Conservation (phyloP, 164 flowering plant genomes). For the Houttuynia cordata region DNA sequence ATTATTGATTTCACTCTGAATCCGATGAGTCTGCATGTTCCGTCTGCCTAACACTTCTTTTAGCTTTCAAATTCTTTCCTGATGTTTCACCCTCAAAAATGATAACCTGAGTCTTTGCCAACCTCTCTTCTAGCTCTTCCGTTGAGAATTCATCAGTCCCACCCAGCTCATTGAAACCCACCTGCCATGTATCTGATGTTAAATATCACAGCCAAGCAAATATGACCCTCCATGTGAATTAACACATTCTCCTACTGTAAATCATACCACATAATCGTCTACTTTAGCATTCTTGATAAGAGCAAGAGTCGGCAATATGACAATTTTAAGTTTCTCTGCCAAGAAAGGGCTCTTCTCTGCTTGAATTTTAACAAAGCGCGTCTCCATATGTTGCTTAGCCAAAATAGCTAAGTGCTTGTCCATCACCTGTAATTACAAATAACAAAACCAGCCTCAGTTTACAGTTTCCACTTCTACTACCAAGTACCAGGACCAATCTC, state of each 20-base stretch:
- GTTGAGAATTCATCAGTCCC: slow-evolving; percentile 85
- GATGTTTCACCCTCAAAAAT: slow-evolving; percentile 7
- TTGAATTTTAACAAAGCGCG: slow-evolving; percentile 83
- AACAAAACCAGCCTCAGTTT: background rate
- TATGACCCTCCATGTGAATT: too few species aligned
- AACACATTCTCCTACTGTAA: background rate
- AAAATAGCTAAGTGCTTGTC: slow-evolving; percentile 75
- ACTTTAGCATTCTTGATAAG: slow-evolving; percentile 91
- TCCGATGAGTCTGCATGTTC: too few species aligned
- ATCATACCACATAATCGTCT: slow-evolving; percentile 89
- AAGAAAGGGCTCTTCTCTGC: slow-evolving; percentile 95
- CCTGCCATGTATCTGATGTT: slow-evolving; percentile 27
- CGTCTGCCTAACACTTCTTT: too few species aligned
- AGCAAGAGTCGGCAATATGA: slow-evolving; percentile 89
- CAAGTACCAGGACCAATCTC: too few species aligned
- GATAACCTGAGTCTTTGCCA: slow-evolving; percentile 76
- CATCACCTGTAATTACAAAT: slow-evolving; percentile 54
- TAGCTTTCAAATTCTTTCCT: too few species aligned
- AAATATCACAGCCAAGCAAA: background rate
- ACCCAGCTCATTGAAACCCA: slow-evolving; percentile 89
- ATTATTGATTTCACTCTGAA: too few species aligned
- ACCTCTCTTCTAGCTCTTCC: slow-evolving; percentile 81
- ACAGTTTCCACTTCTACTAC: too few species aligned
- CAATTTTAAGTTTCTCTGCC: slow-evolving; percentile 81
- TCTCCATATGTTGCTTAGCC: slow-evolving; percentile 85